phyloP scores from a whole-genome alignment of 768 basidiomycete genomes.

The Auricularia auricula-judae region DNA sequence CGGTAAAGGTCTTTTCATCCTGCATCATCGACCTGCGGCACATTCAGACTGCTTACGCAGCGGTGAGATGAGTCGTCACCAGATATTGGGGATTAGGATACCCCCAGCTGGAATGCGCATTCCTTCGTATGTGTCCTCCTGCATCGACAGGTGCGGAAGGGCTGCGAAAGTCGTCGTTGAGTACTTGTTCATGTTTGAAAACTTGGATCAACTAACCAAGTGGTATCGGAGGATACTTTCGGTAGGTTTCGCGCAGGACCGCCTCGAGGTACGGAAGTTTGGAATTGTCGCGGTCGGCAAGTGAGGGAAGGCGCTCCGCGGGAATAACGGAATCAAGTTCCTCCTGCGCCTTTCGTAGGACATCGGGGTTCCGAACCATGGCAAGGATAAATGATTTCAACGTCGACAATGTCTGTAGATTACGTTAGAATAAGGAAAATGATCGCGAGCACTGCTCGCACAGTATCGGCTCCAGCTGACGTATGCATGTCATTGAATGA shows the following conservation, averaged over 20 bases:
- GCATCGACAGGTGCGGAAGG: neutral
- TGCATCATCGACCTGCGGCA: no score
- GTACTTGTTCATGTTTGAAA: neutral
- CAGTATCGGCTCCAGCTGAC: no score
- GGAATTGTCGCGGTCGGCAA: conserved; percentile 21
- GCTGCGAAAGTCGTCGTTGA: neutral
- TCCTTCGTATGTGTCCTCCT: conserved; percentile 2
- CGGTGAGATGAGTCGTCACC: neutral
- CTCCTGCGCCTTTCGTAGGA: no score
- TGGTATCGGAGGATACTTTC: conserved; percentile 35
- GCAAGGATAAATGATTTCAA: no score
- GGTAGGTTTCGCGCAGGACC: conserved; percentile 20
- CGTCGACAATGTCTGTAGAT: no score
- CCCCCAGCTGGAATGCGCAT: conserved; percentile 1
- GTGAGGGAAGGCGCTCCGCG: conserved; percentile 32
- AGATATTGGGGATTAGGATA: neutral
- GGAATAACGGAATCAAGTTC: neutral
- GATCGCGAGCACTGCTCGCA: no score
- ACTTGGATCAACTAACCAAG: conserved; percentile 9
- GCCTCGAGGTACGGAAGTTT: conserved; percentile 32
- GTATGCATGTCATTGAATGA: no score
- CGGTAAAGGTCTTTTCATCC: no score
- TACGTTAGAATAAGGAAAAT: no score
- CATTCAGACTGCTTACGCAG: no score
- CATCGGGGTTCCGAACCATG: no score